Conservation (phyloP, 208 protist genomes). For the Herpetomonas samuelpessoai region DNA sequence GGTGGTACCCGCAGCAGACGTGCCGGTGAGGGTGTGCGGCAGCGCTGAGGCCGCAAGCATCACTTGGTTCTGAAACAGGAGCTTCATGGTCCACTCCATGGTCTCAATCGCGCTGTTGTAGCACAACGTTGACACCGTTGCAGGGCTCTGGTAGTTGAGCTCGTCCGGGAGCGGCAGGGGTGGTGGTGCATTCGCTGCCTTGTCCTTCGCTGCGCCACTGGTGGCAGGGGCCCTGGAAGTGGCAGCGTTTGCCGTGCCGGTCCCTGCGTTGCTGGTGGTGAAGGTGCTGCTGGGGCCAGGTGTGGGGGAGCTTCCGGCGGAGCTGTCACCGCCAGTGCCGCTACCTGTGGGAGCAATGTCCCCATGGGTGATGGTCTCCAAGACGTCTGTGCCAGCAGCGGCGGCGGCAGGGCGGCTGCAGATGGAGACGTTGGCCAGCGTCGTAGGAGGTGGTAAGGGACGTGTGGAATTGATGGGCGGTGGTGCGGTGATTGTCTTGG, state of each 20-base stretch:
- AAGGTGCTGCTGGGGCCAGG: not conserved
- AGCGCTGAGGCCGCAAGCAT: too few relatives aligned
- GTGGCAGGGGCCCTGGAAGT: not conserved
- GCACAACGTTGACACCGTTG: constrained; percentile 52
- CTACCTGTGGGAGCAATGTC: not conserved
- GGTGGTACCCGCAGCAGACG: too few relatives aligned
- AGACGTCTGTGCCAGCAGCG: constrained; percentile 50
- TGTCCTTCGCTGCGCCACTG: constrained; percentile 1
- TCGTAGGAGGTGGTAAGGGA: constrained; percentile 18
- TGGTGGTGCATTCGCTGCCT: not conserved
- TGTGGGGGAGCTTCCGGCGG: not conserved
- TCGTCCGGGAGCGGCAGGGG: not conserved
- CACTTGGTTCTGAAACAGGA: constrained; percentile 29
- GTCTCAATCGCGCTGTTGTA: constrained; percentile 62
- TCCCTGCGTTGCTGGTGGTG: not conserved
- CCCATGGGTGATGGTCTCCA: constrained; percentile 21
- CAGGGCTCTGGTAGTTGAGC: constrained; percentile 10
- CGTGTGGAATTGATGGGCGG: constrained; percentile 20
- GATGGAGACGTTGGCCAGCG: constrained; percentile 61
- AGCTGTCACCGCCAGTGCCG: not conserved
- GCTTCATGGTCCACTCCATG: constrained; percentile 63
- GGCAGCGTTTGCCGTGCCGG: not conserved
- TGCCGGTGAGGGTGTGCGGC: not conserved
- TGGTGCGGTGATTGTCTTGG: constrained; percentile 2
- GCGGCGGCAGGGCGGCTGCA: constrained; percentile 65